Evolutionary conservation across 2,329 filamentous ascomycete genomes (phyloP), one percentile per base, ranked within the genome.

Genomic region (Talaromyces sp.): DNA sequence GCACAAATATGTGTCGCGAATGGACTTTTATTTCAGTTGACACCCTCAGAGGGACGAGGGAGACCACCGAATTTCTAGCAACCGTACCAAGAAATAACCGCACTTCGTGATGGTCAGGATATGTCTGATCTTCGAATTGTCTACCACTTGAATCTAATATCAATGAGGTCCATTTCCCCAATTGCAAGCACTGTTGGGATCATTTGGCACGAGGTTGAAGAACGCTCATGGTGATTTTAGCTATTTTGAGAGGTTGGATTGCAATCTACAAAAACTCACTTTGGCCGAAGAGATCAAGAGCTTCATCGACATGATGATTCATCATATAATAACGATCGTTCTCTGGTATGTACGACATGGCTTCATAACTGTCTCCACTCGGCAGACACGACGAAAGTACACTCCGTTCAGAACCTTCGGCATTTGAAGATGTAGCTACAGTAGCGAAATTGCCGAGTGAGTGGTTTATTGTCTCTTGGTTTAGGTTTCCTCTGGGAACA

Each of bases 281-380:
- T 31, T 50, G 46, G 23, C 46, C 46, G 7, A 50, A 50, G 14
- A 31, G 11, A 14, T 25, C 23, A 31, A 50, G 46, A 18, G 46
- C 46, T 31, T 50, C 46, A 50, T 50, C 46, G 18, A 50, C 46
- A 50, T 50, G 46, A 33, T 50, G 46, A 50, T 50, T 25, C 46
- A 50, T 50, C 46, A 31, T n/a, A 25, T 50, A 50, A 50, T 50
- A 50, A 50, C 46, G 46, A 50, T 31, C 25, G 16, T 31, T 50
- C 25, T 50, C 46, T n/a, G 25, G 25, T 33, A 31, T 50, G 31
- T 50, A 50, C n/a, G 46, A 9, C 46, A 31, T 50, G 2, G 16
- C 46, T 31, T 50, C 46, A 31, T 31, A 31, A 16, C 18, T 31
- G 5, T 31, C 16, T 28, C 14, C 46, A 31, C 2, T 9, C 7